phyloP scores from a whole-genome alignment of 202 grass and related monocot species.

The Alloteropsis angusta region DNA sequence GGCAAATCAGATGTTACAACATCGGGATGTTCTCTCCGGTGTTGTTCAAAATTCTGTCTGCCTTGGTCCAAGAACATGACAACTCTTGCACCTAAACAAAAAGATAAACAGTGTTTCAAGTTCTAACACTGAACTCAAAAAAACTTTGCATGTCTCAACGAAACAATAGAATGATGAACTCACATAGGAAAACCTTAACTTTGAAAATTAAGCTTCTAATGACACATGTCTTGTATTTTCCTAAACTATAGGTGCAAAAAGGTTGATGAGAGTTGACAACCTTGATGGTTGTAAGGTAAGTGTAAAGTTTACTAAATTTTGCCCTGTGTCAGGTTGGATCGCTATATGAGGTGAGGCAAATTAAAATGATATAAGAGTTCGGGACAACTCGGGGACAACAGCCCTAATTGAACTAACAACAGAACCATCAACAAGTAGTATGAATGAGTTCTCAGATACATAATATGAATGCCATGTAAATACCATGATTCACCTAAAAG shows the following conservation, averaged over 20 bases:
- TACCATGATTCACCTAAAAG: not conserved
- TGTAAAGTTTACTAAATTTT: not conserved
- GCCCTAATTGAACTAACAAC: not conserved
- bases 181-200: not conserved
- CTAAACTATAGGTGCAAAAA: not conserved
- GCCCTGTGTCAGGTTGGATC: not conserved
- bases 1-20: constrained; percentile 60
- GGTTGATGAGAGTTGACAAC: not conserved
- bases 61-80: constrained; percentile 79
- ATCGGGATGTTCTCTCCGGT: constrained; percentile 56
- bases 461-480: not conserved
- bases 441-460: not conserved
- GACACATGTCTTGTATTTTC: not conserved
- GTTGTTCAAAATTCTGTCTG: constrained; percentile 50
- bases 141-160: not conserved
- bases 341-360: not conserved
- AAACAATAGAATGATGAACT: not conserved
- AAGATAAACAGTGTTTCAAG: not conserved
- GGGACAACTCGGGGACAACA: not conserved
- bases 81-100: constrained; percentile 51
- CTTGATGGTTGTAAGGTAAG: not conserved
- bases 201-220: not conserved
- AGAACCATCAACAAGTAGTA: not conserved
- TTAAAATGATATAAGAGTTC: not conserved
- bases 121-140: not conserved